These are phyloP conservation scores for Triangularia verruculosa DNA, from an alignment of 2,329 filamentous ascomycete species.

Conservation along the genomic window DNA sequence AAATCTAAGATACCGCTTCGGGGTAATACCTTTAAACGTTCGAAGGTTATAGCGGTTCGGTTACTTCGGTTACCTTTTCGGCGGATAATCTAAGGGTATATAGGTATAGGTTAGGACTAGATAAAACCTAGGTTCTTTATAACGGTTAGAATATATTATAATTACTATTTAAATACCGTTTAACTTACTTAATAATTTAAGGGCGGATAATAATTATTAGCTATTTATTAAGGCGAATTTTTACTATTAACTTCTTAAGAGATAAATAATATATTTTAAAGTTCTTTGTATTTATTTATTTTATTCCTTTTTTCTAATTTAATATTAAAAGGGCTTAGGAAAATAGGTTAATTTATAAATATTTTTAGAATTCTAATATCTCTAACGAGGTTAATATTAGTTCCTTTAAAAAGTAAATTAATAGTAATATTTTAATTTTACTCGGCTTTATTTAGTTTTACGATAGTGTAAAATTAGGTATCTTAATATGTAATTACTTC, in stretches of 20 bases:
- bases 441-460: too few species aligned
- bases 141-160: conserved; percentile 12
- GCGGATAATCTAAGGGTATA: background rate
- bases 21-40: too few species aligned
- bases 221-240: conserved; percentile 10
- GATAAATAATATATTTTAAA: conserved; percentile 10
- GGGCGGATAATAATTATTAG: conserved; percentile 13
- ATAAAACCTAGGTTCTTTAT: conserved; percentile 12
- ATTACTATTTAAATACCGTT: conserved; percentile 11
- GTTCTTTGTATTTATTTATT: background rate
- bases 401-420: background rate
- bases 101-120: conserved; percentile 7
- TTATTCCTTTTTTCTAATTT: conserved; percentile 2
- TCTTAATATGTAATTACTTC: background rate
- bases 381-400: background rate
- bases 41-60: too few species aligned
- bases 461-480: conserved; percentile 6
- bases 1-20: too few species aligned
- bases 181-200: background rate
- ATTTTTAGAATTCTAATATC: conserved; percentile 3
- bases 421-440: background rate
- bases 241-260: conserved; percentile 11
- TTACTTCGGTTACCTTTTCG: background rate
- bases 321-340: conserved; percentile 8
- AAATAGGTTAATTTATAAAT: conserved; percentile 12